phyloP scores from a whole-genome alignment of 768 basidiomycete genomes.

The Lepiota venenata region DNA sequence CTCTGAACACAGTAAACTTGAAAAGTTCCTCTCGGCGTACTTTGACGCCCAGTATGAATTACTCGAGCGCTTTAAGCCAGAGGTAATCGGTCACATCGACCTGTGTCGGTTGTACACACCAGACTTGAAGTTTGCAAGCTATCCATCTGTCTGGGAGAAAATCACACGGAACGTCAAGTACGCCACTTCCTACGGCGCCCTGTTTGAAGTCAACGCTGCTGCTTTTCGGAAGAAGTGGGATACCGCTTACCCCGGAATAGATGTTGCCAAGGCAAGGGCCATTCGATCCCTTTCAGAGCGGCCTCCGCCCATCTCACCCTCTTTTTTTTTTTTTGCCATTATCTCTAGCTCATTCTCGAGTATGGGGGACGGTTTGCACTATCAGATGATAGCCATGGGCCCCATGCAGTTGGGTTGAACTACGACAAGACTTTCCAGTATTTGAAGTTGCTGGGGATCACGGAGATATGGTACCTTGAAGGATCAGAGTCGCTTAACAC shows the following conservation, averaged over 20 bases:
- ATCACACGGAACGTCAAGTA: conserved; percentile 72
- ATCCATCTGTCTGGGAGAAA: conserved; percentile 57
- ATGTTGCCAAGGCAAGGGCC: conserved; percentile 72
- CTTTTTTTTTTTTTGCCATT: too few species aligned
- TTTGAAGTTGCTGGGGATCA: conserved; percentile 53
- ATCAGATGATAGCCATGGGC: conserved; percentile 96
- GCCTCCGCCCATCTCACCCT: too few species aligned
- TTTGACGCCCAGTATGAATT: conserved; percentile 84
- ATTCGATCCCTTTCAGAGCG: too few species aligned
- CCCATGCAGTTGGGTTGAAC: conserved; percentile 83
- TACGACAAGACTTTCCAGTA: conserved; percentile 69
- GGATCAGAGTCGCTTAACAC: conserved; percentile 34
- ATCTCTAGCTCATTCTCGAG: conserved; percentile 61
- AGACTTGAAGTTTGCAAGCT: conserved; percentile 47
- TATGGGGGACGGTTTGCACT: conserved; percentile 74
- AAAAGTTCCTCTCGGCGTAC: conserved; percentile 61
- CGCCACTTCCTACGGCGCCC: conserved; percentile 77
- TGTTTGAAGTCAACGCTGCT: conserved; percentile 93
- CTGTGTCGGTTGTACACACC: conserved; percentile 87
- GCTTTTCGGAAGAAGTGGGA: conserved; percentile 91
- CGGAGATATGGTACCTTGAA: conserved; percentile 64
- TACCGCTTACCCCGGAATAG: conserved; percentile 77
- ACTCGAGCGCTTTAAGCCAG: conserved; percentile 69
- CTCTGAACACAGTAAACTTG: conserved; percentile 29
- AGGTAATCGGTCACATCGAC: conserved; percentile 92